phyloP scores from a whole-genome alignment of 148 eudicot species.

The Fagopyrum homotropicum region DNA sequence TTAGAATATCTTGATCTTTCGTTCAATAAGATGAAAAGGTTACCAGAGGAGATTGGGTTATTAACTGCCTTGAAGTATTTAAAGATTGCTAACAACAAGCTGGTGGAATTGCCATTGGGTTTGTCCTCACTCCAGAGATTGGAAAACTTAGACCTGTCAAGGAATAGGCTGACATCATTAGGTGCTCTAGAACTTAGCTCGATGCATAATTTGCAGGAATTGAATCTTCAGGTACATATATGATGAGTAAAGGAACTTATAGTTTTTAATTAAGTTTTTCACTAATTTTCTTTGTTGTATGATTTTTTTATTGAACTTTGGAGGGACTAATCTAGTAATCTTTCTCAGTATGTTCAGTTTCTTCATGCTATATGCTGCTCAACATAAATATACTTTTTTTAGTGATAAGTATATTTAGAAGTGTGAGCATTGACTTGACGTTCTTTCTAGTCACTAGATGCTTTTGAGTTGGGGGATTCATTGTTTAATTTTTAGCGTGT shows the following conservation, averaged over 20 bases:
- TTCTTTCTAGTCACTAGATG: neutral
- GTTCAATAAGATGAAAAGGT: constrained; percentile 69
- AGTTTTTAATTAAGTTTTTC: neutral
- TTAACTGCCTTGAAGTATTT: constrained; percentile 59
- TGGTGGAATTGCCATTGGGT: constrained; percentile 61
- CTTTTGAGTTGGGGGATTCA: neutral
- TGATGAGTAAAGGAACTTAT: neutral
- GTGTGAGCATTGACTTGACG: neutral
- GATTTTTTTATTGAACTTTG: neutral
- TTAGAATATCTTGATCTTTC: constrained; percentile 87
- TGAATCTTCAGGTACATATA: constrained; percentile 73
- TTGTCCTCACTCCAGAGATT: constrained; percentile 58
- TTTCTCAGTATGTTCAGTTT: neutral
- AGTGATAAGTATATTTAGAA: neutral
- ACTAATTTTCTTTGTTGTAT: neutral
- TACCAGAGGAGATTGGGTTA: constrained; percentile 69
- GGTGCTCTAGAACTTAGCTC: constrained; percentile 51
- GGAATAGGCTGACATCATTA: constrained; percentile 71
- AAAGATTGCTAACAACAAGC: constrained; percentile 72
- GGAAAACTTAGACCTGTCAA: constrained; percentile 78
- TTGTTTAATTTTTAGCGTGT: neutral
- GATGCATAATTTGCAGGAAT: constrained; percentile 63
- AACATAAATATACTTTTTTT: neutral
- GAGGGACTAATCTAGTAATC: neutral
- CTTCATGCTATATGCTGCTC: neutral